phyloP scores from a whole-genome alignment of 495 filamentous ascomycete species.

The Letharia lupina region DNA sequence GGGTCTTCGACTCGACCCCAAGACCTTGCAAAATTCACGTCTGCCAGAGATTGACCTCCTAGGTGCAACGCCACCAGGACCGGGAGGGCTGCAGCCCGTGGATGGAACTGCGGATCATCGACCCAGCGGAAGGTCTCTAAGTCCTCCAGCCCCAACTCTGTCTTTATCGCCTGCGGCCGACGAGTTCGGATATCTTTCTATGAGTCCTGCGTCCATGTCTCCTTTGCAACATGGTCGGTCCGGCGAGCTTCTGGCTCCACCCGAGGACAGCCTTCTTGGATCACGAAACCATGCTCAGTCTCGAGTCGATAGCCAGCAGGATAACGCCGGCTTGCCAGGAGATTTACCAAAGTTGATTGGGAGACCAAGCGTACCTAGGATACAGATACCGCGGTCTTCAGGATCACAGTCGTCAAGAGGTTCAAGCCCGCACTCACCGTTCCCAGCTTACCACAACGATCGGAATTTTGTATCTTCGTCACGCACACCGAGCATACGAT shows the following conservation, averaged over 20 bases:
- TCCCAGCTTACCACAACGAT: slow-evolving; percentile 45
- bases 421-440: slow-evolving; percentile 38
- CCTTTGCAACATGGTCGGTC: slow-evolving; percentile 12
- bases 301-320: slow-evolving; percentile 1
- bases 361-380: slow-evolving; percentile 18
- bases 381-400: slow-evolving; percentile 18
- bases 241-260: slow-evolving; percentile 22
- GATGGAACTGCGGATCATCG: slow-evolving; percentile 7
- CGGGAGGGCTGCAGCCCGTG: slow-evolving; percentile 8
- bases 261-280: slow-evolving; percentile 12
- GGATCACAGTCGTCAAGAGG: slow-evolving; percentile 21
- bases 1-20: slow-evolving; percentile 37
- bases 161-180: slow-evolving; percentile 18
- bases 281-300: slow-evolving; percentile 7
- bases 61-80: slow-evolving; percentile 16
- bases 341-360: slow-evolving; percentile 9
- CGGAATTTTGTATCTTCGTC: slow-evolving; percentile 35
- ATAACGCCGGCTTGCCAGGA: slow-evolving; percentile 1
- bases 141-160: slow-evolving; percentile 15
- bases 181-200: slow-evolving; percentile 21
- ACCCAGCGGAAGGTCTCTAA: slow-evolving; percentile 11
- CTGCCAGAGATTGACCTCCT: slow-evolving; percentile 21
- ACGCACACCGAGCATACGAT: slow-evolving; percentile 45
- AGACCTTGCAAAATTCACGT: slow-evolving; percentile 25
- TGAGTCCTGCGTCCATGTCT: slow-evolving; percentile 24